Evolutionary conservation across 257 asterid genomes (phyloP).

Genomic region (Penstemon eatonii): DNA sequence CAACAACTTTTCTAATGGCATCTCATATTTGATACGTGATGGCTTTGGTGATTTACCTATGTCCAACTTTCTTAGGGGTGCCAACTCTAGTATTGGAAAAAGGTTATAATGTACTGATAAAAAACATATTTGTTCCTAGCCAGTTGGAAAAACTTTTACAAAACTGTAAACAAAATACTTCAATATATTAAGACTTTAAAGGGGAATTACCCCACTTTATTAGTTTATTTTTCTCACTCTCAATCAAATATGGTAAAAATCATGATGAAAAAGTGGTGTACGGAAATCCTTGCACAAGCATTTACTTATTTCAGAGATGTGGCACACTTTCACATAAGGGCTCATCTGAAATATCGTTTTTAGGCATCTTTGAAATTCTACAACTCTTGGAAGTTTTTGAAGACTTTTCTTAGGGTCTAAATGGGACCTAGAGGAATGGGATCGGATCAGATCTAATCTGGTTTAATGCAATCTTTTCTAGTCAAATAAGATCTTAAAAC

Average conservation of each 20-base stretch:
- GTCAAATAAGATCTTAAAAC: constrained; percentile 12
- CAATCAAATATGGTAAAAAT: neutral
- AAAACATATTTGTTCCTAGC: constrained; percentile 3
- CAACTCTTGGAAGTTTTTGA: constrained; percentile 3
- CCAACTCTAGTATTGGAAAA: neutral
- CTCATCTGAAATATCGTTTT: neutral
- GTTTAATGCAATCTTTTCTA: neutral
- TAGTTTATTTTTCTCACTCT: constrained; percentile 11
- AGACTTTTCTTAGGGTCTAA: constrained; percentile 7
- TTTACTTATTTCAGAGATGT: neutral
- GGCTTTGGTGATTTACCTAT: neutral
- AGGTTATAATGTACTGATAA: neutral
- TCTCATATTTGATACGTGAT: neutral
- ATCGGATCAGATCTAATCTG: neutral
- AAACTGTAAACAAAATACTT: neutral
- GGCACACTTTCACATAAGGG: constrained; percentile 2
- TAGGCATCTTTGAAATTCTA: constrained; percentile 2
- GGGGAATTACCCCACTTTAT: constrained; percentile 11
- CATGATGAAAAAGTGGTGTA: neutral
- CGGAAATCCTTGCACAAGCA: constrained; percentile 1
- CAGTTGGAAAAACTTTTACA: neutral
- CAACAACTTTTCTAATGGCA: neutral
- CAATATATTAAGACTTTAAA: constrained; percentile 10
- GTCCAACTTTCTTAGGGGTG: neutral
- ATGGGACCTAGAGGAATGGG: constrained; percentile 7